phyloP scores from a whole-genome alignment of 495 filamentous ascomycete genomes.

The Trichoderma erinaceum region DNA sequence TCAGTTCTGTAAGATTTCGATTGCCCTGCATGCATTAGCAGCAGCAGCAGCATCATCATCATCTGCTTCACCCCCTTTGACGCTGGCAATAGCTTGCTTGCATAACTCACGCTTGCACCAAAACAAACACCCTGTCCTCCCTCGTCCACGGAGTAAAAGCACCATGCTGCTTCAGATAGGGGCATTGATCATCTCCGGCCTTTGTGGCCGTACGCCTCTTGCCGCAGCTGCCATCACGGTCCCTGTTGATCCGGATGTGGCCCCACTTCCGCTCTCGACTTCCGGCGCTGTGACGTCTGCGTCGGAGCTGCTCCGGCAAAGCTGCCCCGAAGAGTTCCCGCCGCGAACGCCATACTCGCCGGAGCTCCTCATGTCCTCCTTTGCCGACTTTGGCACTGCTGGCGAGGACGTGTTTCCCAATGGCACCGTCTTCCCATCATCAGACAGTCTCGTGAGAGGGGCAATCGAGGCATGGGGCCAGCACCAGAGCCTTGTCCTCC shows the following conservation, averaged over 20 bases:
- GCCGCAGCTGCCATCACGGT: neutral
- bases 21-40: neutral
- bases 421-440: conserved; percentile 22
- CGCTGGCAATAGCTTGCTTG: neutral
- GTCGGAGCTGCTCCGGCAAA: conserved; percentile 7
- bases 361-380: conserved; percentile 6
- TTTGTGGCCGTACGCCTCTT: neutral
- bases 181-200: neutral
- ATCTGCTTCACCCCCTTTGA: neutral
- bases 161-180: neutral
- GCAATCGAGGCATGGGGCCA: conserved; percentile 44
- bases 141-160: neutral
- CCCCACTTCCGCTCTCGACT: conserved; percentile 1
- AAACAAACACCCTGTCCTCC: neutral
- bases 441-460: conserved; percentile 45
- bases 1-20: neutral
- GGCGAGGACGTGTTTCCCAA: neutral
- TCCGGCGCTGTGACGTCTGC: neutral
- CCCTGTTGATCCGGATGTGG: neutral
- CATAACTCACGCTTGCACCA: neutral
- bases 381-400: neutral
- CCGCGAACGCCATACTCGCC: conserved; percentile 7
- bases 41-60: neutral
- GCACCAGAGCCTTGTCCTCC: conserved; percentile 46
- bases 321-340: conserved; percentile 2